Percentiles rank a stretch among this genome's conserved stretches.
phyloP scores from a whole-genome alignment of 2,329 filamentous ascomycete species.

The Alternaria conjuncta region DNA sequence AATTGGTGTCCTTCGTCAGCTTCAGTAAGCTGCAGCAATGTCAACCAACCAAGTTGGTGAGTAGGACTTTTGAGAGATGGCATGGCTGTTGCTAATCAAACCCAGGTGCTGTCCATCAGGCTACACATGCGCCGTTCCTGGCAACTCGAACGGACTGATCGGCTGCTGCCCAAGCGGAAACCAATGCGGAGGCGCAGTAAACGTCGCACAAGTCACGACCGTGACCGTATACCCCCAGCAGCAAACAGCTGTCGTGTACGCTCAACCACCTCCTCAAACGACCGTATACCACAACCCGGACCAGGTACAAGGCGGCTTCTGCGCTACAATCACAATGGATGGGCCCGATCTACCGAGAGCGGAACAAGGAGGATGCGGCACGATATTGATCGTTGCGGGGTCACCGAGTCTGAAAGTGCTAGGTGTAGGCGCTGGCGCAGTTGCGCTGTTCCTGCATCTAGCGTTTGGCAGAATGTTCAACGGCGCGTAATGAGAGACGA shows the following conservation, averaged over 20 bases:
- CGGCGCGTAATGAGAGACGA: constrained; percentile 11
- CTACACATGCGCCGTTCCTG: constrained; percentile 42
- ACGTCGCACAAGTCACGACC: constrained; percentile 42
- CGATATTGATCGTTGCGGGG: constrained; percentile 45
- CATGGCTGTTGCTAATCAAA: neutral
- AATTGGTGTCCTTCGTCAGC: constrained; percentile 45
- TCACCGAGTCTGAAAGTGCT: constrained; percentile 23
- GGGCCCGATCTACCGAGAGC: constrained; percentile 45
- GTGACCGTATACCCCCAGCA: constrained; percentile 43
- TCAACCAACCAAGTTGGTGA: constrained; percentile 53
- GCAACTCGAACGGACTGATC: constrained; percentile 42
- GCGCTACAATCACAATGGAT: constrained; percentile 45
- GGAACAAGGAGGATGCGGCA: constrained; percentile 45
- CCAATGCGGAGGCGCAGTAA: constrained; percentile 41
- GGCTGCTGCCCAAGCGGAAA: constrained; percentile 48
- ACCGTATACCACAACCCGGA: constrained; percentile 36
- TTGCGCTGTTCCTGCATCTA: constrained; percentile 30
- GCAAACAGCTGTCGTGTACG: constrained; percentile 39
- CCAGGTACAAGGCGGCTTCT: constrained; percentile 40
- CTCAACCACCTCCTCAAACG: constrained; percentile 27
- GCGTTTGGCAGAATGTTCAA: constrained; percentile 39
- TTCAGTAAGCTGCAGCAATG: constrained; percentile 51
- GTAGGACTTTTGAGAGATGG: constrained; percentile 7
- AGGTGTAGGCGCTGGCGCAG: constrained; percentile 22
- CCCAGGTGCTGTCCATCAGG: constrained; percentile 47